A percentile compares a stretch with the other conserved stretches of the same genome.
Conservation (phyloP, 208 protist species). For the Tetramitus jugosus region DNA sequence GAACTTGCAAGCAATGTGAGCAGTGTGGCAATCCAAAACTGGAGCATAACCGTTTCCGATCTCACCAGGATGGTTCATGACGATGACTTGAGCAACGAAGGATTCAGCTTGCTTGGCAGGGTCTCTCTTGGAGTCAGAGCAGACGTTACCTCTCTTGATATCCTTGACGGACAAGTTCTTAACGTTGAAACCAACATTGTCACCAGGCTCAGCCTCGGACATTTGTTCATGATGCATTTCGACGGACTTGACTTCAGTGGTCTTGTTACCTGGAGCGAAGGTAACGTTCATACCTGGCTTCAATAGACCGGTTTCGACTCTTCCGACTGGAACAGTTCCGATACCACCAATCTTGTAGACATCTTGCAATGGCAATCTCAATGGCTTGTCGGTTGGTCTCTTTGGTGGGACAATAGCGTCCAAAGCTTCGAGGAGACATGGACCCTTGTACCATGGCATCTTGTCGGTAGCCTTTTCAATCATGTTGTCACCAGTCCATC, state of each 20-base stretch:
- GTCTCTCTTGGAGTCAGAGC: slow-evolving; percentile 54
- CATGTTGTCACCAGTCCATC: too few species aligned
- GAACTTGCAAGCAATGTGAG: too few species aligned
- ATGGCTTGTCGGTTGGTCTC: slow-evolving; percentile 79
- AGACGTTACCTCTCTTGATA: slow-evolving; percentile 70
- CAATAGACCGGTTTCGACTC: slow-evolving; percentile 59
- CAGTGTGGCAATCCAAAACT: neutral
- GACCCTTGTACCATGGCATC: too few species aligned
- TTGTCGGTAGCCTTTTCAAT: too few species aligned
- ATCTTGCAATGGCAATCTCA: slow-evolving; percentile 82
- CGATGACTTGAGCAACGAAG: slow-evolving; percentile 82
- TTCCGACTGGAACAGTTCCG: slow-evolving; percentile 88
- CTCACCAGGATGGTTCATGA: slow-evolving; percentile 80
- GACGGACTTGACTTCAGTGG: slow-evolving; percentile 41
- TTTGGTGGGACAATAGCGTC: slow-evolving; percentile 67
- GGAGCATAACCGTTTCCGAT: slow-evolving; percentile 67
- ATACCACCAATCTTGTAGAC: too few species aligned
- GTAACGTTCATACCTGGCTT: slow-evolving; percentile 39
- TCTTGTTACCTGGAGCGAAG: slow-evolving; percentile 44
- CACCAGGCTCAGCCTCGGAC: slow-evolving; percentile 36
- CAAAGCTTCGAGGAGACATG: slow-evolving; percentile 76
- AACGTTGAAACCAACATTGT: slow-evolving; percentile 77
- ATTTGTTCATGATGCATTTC: slow-evolving; percentile 43
- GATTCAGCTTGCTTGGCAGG: slow-evolving; percentile 48
- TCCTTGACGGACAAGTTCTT: slow-evolving; percentile 82